phyloP scores from a whole-genome alignment of 768 basidiomycete species.

The Phlegmacium glaucopus region DNA sequence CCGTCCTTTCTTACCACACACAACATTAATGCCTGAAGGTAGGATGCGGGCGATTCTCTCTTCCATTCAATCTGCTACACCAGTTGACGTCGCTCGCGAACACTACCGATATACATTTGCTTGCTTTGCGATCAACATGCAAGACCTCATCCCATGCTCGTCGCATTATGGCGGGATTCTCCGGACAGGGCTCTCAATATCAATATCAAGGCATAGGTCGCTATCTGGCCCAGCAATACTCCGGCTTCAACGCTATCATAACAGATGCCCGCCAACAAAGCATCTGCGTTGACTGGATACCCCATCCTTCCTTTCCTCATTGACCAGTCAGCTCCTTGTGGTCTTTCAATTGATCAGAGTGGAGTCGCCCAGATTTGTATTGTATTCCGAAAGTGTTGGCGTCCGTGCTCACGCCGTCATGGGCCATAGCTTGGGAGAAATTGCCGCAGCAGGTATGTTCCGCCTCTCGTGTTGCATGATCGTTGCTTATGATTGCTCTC shows the following conservation, averaged over 20 bases:
- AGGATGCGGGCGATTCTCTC: too few species aligned
- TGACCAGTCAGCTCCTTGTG: constrained; percentile 18
- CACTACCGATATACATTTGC: constrained; percentile 31
- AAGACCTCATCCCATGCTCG: constrained; percentile 25
- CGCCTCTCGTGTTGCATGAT: not conserved
- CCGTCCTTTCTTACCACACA: too few species aligned
- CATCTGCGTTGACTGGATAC: constrained; percentile 22
- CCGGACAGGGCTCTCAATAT: constrained; percentile 37
- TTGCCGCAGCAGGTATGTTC: constrained; percentile 33
- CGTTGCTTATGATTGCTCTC: constrained; percentile 17
- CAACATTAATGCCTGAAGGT: too few species aligned
- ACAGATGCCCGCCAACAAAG: constrained; percentile 22
- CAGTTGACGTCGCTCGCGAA: constrained; percentile 32
- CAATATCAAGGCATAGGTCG: constrained; percentile 35
- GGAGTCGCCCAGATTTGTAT: constrained; percentile 33
- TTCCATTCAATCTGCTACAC: constrained; percentile 17
- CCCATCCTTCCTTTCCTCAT: constrained; percentile 27
- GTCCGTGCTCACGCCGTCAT: constrained; percentile 28
- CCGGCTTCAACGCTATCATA: constrained; percentile 26
- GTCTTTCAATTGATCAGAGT: constrained; percentile 25
- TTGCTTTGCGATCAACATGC: constrained; percentile 27
- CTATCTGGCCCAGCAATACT: constrained; percentile 26
- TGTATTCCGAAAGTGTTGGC: constrained; percentile 24
- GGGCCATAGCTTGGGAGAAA: constrained; percentile 35
- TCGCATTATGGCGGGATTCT: constrained; percentile 29